Evolutionary conservation across 495 filamentous ascomycete genomes (phyloP).

Genomic region (Amphirosellinia nigrospora): DNA sequence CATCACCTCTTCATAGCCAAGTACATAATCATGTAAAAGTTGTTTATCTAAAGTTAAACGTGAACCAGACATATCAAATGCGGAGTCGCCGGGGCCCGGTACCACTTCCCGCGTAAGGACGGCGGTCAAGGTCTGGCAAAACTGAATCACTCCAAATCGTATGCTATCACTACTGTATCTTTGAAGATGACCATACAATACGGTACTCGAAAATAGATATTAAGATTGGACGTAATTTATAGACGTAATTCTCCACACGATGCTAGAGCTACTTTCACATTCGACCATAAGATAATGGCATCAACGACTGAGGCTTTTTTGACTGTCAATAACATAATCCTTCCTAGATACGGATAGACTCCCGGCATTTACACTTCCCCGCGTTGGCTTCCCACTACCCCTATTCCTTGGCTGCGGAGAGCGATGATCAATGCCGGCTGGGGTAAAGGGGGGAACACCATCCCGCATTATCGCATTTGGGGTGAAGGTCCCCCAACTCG

Average conservation of each 20-base stretch:
- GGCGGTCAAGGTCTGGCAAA: neutral
- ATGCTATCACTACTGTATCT: neutral
- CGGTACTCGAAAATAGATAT: neutral
- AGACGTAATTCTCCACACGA: neutral
- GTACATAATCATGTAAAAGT: no score
- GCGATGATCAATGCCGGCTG: neutral
- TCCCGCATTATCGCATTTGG: neutral
- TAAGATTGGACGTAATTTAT: neutral
- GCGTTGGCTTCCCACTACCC: neutral
- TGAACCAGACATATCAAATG: neutral
- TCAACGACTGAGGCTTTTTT: no score
- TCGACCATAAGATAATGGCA: neutral
- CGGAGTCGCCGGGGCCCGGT: constrained; percentile 9
- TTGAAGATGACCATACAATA: neutral
- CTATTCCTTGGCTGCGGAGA: constrained; percentile 5
- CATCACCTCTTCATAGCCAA: neutral
- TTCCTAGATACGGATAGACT: neutral
- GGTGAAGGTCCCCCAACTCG: neutral
- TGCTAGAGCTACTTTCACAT: neutral
- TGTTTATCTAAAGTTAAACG: neutral
- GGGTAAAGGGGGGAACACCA: constrained; percentile 3
- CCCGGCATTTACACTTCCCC: constrained; percentile 4
- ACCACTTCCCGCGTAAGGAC: constrained; percentile 1
- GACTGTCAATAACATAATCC: neutral
- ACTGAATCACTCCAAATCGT: neutral